Evolutionary conservation across 345 rosid species (phyloP).

Genomic region (Dimocarpus longan): DNA sequence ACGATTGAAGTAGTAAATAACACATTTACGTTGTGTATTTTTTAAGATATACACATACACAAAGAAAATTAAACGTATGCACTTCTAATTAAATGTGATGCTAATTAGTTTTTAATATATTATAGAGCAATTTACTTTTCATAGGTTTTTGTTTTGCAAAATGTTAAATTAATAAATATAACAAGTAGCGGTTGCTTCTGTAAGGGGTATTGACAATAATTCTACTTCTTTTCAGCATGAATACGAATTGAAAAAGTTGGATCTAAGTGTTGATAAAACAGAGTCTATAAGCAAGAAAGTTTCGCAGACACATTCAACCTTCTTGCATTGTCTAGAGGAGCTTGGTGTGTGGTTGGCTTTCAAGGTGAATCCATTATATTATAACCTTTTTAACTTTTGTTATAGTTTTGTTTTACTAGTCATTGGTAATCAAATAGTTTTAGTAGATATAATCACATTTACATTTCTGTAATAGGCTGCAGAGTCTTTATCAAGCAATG

Average conservation of each 20-base stretch:
- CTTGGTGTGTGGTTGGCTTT: conserved; percentile 80
- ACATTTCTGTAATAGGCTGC: conserved; percentile 65
- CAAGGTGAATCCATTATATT: conserved; percentile 51
- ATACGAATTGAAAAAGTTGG: conserved; percentile 32
- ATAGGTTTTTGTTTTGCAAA: background rate
- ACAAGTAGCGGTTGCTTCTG: background rate
- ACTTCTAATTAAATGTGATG: too few species aligned
- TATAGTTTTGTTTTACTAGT: background rate
- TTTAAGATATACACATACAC: too few species aligned
- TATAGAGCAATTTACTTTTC: too few species aligned
- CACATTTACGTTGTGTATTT: background rate
- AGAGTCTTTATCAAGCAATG: conserved; percentile 44
- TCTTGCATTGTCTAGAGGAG: conserved; percentile 62
- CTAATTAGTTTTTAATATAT: too few species aligned
- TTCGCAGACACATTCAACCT: conserved; percentile 37
- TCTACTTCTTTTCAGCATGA: conserved; percentile 53
- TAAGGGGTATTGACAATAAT: conserved; percentile 14
- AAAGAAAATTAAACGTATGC: too few species aligned
- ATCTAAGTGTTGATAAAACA: conserved; percentile 37
- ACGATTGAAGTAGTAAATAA: too few species aligned
- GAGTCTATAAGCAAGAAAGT: conserved; percentile 47
- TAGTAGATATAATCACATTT: background rate
- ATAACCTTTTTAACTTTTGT: background rate
- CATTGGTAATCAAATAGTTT: background rate
- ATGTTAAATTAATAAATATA: background rate